Evolutionary conservation across 1,284 basidiomycete species (phyloP).

Genomic region (Boletus hoseneyae): DNA sequence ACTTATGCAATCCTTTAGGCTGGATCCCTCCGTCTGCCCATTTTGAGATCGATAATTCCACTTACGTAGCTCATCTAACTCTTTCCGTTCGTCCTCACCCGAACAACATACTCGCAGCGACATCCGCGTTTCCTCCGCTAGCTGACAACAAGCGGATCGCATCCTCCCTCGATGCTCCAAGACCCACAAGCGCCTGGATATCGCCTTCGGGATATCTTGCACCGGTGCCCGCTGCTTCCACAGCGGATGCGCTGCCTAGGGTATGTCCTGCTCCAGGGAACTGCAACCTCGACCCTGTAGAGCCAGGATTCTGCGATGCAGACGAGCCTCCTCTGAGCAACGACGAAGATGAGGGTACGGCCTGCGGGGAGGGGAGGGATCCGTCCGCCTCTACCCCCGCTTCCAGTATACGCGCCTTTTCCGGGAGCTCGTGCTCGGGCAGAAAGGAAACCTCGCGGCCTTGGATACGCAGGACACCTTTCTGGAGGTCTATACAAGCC

Average conservation of each 20-base stretch:
- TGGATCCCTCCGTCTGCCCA: neutral
- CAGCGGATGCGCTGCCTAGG: constrained; percentile 37
- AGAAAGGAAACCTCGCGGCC: constrained; percentile 85
- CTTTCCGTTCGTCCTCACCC: constrained; percentile 24
- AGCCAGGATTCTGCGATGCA: constrained; percentile 7
- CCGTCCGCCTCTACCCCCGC: constrained; percentile 25
- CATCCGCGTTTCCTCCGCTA: constrained; percentile 82
- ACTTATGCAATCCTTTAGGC: neutral
- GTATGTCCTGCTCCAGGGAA: constrained; percentile 62
- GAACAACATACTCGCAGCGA: constrained; percentile 87
- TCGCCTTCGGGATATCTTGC: constrained; percentile 46
- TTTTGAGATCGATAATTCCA: constrained; percentile 1
- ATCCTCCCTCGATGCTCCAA: constrained; percentile 74
- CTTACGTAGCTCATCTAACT: neutral
- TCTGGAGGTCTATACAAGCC: constrained; percentile 90
- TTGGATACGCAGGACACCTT: constrained; percentile 86
- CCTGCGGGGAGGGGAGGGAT: constrained; percentile 16
- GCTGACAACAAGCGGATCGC: constrained; percentile 79
- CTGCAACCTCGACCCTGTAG: constrained; percentile 39
- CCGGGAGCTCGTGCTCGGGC: constrained; percentile 90
- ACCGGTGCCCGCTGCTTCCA: constrained; percentile 13
- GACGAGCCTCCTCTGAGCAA: constrained; percentile 7
- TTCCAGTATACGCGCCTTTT: constrained; percentile 58
- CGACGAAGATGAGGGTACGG: constrained; percentile 11
- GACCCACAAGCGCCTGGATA: constrained; percentile 59